These are phyloP conservation scores for Lunasporangiospora selenospora DNA, from an alignment of 192 early-diverging fungal species.

Conservation along the genomic window DNA sequence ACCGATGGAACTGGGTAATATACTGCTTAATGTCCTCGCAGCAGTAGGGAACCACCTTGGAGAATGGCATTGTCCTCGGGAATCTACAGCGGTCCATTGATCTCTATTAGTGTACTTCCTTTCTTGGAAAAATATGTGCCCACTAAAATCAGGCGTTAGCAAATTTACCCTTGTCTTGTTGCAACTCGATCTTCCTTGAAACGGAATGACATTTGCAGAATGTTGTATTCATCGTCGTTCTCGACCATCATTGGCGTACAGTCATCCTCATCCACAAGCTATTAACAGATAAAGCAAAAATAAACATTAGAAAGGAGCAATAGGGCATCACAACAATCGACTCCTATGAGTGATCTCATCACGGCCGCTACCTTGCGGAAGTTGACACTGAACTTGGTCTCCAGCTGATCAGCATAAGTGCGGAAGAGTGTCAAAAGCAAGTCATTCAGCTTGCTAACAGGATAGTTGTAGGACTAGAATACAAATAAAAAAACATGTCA, in stretches of 20 bases:
- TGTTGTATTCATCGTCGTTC: constrained; percentile 65
- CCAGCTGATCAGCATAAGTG: constrained; percentile 79
- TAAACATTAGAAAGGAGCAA: neutral
- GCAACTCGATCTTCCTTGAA: constrained; percentile 61
- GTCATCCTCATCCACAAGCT: constrained; percentile 85
- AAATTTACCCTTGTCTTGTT: constrained; percentile 31
- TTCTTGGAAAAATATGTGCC: too few species aligned
- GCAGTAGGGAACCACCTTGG: constrained; percentile 76
- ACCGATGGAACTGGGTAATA: constrained; percentile 82
- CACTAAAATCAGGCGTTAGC: too few species aligned
- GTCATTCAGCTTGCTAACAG: constrained; percentile 70
- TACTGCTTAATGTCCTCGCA: constrained; percentile 75
- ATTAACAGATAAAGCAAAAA: constrained; percentile 3
- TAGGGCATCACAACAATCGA: neutral
- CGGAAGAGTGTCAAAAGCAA: constrained; percentile 81
- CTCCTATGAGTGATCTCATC: neutral
- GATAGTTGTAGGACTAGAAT: constrained; percentile 74
- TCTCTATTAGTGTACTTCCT: too few species aligned
- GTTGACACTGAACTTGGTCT: constrained; percentile 65
- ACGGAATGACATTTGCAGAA: constrained; percentile 68
- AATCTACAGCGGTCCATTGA: too few species aligned
- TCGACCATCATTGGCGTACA: constrained; percentile 79
- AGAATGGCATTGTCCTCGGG: constrained; percentile 81
- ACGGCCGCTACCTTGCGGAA: constrained; percentile 67
- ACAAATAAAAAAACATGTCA: neutral